Evolutionary conservation across 2,329 filamentous ascomycete species (phyloP).

Genomic region (Fusarium sp.): DNA sequence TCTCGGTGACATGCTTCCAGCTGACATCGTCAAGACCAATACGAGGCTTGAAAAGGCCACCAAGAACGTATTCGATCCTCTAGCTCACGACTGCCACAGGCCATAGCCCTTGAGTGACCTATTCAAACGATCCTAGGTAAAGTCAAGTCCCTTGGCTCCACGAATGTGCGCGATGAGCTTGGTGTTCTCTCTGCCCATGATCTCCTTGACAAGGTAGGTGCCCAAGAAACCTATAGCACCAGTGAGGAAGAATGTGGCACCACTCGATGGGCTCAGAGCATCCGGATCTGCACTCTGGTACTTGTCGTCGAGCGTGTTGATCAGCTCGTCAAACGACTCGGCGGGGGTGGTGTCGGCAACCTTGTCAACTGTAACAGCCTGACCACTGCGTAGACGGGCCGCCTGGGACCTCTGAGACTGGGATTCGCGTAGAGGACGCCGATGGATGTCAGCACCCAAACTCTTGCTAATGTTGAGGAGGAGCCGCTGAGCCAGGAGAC

Average conservation of each 20-base stretch:
- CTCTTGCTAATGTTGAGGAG: constrained; percentile 66
- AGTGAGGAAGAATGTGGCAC: neutral
- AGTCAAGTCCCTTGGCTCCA: neutral
- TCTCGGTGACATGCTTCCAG: constrained; percentile 74
- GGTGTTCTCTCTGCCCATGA: neutral
- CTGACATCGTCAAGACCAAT: constrained; percentile 65
- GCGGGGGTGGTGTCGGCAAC: neutral
- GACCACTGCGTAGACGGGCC: neutral
- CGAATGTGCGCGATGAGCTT: neutral
- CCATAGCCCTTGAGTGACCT: neutral
- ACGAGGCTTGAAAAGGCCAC: neutral
- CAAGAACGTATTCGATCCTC: neutral
- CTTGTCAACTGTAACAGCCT: constrained; percentile 6
- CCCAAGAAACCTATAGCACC: neutral
- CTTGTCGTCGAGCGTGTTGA: neutral
- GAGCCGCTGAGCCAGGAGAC: constrained; percentile 75
- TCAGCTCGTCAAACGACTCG: neutral
- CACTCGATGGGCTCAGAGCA: neutral
- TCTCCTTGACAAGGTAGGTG: neutral
- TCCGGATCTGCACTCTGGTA: neutral
- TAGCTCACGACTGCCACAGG: neutral
- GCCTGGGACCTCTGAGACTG: constrained; percentile 2
- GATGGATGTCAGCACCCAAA: constrained; percentile 45
- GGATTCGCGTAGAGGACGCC: constrained; percentile 38
- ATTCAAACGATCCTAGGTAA: neutral